Percentiles rank a stretch among this genome's conserved stretches.
Evolutionary conservation across 495 filamentous ascomycete species (phyloP).

Genomic region (Penicillium parvum): DNA sequence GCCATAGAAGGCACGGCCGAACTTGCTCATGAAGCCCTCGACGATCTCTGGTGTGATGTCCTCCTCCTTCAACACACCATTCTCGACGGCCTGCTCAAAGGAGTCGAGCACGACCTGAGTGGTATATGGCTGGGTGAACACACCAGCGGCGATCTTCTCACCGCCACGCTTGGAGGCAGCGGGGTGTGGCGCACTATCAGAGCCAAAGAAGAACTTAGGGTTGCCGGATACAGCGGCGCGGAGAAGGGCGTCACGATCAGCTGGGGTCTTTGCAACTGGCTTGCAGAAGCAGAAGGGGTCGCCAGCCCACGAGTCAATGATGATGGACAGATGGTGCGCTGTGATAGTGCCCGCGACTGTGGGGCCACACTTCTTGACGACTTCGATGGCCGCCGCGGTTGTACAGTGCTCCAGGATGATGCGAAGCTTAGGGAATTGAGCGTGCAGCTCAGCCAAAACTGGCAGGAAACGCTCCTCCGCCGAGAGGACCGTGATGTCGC

Average conservation of each 20-base stretch:
- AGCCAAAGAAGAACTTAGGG: slow-evolving; percentile 76
- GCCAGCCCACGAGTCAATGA: slow-evolving; percentile 68
- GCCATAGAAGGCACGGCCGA: slow-evolving; percentile 72
- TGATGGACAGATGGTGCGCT: slow-evolving; percentile 77
- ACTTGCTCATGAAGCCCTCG: slow-evolving; percentile 68
- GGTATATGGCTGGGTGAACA: slow-evolving; percentile 89
- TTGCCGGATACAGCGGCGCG: slow-evolving; percentile 61
- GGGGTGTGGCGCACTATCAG: slow-evolving; percentile 73
- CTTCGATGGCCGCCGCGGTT: slow-evolving; percentile 73
- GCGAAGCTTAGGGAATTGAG: slow-evolving; percentile 70
- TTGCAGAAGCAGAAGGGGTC: slow-evolving; percentile 87
- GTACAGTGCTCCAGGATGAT: slow-evolving; percentile 81
- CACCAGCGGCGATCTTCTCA: slow-evolving; percentile 69
- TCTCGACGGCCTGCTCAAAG: slow-evolving; percentile 63
- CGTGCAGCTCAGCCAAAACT: slow-evolving; percentile 64
- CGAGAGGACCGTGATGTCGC: slow-evolving; percentile 64
- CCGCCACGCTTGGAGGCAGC: slow-evolving; percentile 63
- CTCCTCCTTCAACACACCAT: slow-evolving; percentile 59
- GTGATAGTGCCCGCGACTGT: slow-evolving; percentile 62
- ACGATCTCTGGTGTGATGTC: slow-evolving; percentile 68
- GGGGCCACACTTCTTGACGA: slow-evolving; percentile 68
- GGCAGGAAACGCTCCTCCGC: slow-evolving; percentile 81
- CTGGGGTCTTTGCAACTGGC: slow-evolving; percentile 69
- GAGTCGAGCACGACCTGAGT: slow-evolving; percentile 69
- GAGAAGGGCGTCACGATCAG: slow-evolving; percentile 72